Evolutionary conservation across 345 rosid species (phyloP), one percentile per base, ranked within the genome.

Genomic region (Acer saccharum): DNA sequence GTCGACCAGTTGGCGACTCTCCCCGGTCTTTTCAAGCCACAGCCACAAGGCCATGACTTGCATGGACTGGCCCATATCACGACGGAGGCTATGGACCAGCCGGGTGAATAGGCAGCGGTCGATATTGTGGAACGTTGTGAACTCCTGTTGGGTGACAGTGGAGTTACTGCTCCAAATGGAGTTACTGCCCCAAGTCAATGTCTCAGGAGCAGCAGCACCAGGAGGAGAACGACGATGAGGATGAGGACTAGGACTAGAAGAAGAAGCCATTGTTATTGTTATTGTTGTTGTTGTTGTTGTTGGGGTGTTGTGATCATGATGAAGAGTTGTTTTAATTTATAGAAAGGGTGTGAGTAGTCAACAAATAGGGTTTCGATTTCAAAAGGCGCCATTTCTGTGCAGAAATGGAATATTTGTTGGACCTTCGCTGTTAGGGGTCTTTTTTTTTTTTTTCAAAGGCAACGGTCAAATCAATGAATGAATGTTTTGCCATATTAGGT

Each of bases 31-130:
- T 78, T 93, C 98, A 2, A 93, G 86, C 86, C 84, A 93, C 12
- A 93, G 39, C 86, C 87, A 84, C 4, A 92, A 71, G 2, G 89
- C 92, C 88, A 92, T 77, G 69, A 89, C 83, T 3, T 87, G 89
- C 75, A 87, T 52, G 7, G 98, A 87, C 54, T 87, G 79, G 3
- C 17, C 39, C 2, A 84, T 87, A 80, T 89, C 87, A 41, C 90
- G 90, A 25, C 75, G 50, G 29, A 93, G 88, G 29, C 10, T 44
- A 58, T 79, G 4, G 48, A 86, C 87, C 4, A 93, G 89, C 62
- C 89, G 73, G 1, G 71, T 10, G 81, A 87, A 93, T 25, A 89
- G 83, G 0, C 1, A 4, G 50, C 98, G 84, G 57, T 93, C 98
- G 8, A 78, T 79, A 73, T n/a, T 79, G 84, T 93, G 90, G 77